Percentiles rank a stretch among this genome's conserved stretches.
Evolutionary conservation across 106 monocot genomes (phyloP).

Genomic region (Ottelia alismoides): DNA sequence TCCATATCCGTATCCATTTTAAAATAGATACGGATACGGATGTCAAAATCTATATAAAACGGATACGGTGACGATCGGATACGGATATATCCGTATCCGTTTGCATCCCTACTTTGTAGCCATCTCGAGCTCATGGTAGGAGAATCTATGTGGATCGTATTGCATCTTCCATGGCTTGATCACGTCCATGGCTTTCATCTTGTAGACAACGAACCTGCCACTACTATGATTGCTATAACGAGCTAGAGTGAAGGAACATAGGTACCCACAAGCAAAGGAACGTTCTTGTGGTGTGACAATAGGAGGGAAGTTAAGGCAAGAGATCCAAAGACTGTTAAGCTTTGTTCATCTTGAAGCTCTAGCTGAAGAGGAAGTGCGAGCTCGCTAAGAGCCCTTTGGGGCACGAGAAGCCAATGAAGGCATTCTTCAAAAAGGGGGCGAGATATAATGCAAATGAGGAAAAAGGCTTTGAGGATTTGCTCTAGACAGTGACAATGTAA

Average conservation of each 20-base stretch:
- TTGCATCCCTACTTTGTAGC: too few species aligned
- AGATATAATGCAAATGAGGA: background rate
- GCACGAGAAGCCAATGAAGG: slow-evolving; percentile 5
- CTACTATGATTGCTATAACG: background rate
- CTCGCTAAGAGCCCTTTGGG: background rate
- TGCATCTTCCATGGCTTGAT: slow-evolving; percentile 3
- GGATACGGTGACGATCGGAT: too few species aligned
- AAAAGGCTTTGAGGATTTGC: background rate
- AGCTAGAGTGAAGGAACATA: background rate
- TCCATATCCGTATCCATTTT: too few species aligned
- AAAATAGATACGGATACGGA: too few species aligned
- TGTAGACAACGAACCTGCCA: background rate
- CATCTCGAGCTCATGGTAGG: background rate
- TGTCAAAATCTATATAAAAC: too few species aligned
- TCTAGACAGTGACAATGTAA: background rate
- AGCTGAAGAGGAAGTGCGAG: slow-evolving; percentile 3
- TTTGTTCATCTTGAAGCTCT: slow-evolving; percentile 10
- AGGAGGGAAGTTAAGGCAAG: slow-evolving; percentile 1
- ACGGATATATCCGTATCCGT: too few species aligned
- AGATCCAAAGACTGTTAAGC: slow-evolving; percentile 1
- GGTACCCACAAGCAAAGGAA: background rate
- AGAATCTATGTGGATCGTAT: slow-evolving; percentile 1
- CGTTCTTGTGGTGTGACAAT: background rate
- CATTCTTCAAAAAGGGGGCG: background rate
- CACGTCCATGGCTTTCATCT: slow-evolving; percentile 1